Evolutionary conservation across 495 filamentous ascomycete species (phyloP), one percentile per base, ranked within the genome.

Genomic region (Penicillium lividum): DNA sequence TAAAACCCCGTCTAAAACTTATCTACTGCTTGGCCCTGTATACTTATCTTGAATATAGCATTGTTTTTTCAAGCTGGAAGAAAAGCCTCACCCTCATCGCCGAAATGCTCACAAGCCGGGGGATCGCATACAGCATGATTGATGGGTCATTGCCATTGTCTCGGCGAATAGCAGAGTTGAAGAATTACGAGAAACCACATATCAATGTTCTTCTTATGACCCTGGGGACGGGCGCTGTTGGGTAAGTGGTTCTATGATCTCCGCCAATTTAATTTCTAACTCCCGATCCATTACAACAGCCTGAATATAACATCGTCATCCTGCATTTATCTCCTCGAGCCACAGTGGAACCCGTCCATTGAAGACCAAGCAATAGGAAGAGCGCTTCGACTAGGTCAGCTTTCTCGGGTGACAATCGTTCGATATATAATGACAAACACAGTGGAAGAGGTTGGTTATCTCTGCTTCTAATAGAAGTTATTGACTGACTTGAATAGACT

Each of bases 331-430:
- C 33, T 58, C 30, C 34, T 58, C 25, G 56, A 58, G 34, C 56
- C 56, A 34, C 56, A 58, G 28, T 58, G 56, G 56, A 58, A 58
- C 27, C 56, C 56, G 6, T 30, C 47, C 1, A 45, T 58, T n/a
- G 56, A 58, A 52, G 47, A 29, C 27, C 56, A 58, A 27, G 56
- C 56, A n/a, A 58, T 52, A 11, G 25, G 34, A 2, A 15, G 56
- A 25, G 56, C 47, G 11, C 13, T 58, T 11, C 56, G 56, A 28
- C 34, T 58, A 18, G 56, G 56, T 8, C 56, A 58, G 18, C 34
- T 13, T 7, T 33, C 33, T 3, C 46, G 42, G 3, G 56, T 58
- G 13, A 33, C 11, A 10, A 43, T 58, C n/a, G 28, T 58, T n/a
- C 56, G 56, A 7, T 58, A 58, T 13, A 36, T 36, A 1, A 11